These are phyloP conservation scores for Ustilago trichophora DNA, from an alignment of 1,284 basidiomycete species.

Conservation along the genomic window DNA sequence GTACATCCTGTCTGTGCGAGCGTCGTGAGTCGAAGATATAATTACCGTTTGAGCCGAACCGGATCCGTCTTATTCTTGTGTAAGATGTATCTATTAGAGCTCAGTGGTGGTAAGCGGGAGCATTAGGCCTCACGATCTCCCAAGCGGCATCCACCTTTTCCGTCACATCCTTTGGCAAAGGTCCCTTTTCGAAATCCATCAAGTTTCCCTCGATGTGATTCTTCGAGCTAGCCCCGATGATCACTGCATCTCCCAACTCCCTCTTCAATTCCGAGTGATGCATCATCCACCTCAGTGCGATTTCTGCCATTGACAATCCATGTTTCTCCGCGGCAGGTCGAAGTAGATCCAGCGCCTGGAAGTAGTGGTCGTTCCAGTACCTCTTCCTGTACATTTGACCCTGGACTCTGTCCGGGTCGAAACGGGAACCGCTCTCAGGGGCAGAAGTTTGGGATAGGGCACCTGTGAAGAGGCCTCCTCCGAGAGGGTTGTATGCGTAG, in stretches of 20 bases:
- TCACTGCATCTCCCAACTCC: constrained; percentile 38
- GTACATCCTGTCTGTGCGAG: too few species aligned
- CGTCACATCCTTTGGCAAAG: constrained; percentile 40
- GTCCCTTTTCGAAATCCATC: constrained; percentile 47
- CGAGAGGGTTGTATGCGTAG: constrained; percentile 67
- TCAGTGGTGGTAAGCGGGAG: constrained; percentile 41
- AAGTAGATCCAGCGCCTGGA: constrained; percentile 62
- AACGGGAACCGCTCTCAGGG: constrained; percentile 35
- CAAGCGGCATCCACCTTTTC: constrained; percentile 49
- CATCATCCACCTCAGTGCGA: constrained; percentile 53
- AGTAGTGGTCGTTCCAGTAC: constrained; percentile 56
- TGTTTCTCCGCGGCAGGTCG: constrained; percentile 42
- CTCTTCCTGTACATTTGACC: constrained; percentile 50
- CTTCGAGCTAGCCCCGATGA: constrained; percentile 47
- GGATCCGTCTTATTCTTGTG: too few species aligned
- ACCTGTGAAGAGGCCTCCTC: constrained; percentile 54
- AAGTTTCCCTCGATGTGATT: constrained; percentile 53
- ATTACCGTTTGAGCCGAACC: too few species aligned
- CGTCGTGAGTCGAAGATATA: too few species aligned
- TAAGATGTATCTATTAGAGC: too few species aligned
- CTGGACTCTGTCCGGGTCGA: constrained; percentile 44
- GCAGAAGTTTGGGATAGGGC: not conserved
- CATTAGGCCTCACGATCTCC: constrained; percentile 43
- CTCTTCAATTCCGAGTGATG: constrained; percentile 46
- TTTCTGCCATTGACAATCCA: constrained; percentile 29